Conservation (phyloP, 1,284 basidiomycete species). For the Pisolithus thermaeus region DNA sequence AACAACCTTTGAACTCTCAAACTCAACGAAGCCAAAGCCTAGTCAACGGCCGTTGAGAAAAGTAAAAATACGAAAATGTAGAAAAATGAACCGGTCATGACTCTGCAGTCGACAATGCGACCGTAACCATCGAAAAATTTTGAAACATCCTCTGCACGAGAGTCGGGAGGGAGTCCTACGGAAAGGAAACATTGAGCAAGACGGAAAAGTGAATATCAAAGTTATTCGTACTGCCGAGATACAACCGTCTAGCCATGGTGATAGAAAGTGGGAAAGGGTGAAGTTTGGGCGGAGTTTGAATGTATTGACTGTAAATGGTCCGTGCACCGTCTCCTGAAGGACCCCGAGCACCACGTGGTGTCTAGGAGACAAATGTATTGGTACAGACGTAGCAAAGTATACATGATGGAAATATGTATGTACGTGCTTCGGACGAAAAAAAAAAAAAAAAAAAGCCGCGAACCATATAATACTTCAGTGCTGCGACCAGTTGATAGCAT, state of each 20-base stretch:
- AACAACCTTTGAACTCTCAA: conserved; percentile 69
- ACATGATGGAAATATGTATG: conserved; percentile 8
- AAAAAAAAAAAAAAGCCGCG: too few species aligned
- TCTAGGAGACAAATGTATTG: not conserved
- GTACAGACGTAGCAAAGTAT: conserved; percentile 9
- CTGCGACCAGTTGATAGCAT: conserved; percentile 88
- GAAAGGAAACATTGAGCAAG: conserved; percentile 3
- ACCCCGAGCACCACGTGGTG: not conserved
- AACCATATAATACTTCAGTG: conserved; percentile 31
- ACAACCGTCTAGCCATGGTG: conserved; percentile 76
- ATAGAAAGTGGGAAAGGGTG: conserved; percentile 36
- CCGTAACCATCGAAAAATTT: conserved; percentile 87
- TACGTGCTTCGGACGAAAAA: conserved; percentile 4
- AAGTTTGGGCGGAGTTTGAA: conserved; percentile 34
- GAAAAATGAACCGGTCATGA: conserved; percentile 78
- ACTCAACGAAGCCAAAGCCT: conserved; percentile 93
- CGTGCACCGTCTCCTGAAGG: conserved; percentile 25
- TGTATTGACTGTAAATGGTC: conserved; percentile 21
- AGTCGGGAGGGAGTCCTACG: conserved; percentile 71
- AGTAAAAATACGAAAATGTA: not conserved
- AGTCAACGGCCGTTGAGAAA: conserved; percentile 8
- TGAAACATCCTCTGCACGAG: conserved; percentile 71
- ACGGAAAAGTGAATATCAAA: conserved; percentile 1
- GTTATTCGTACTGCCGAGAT: conserved; percentile 66
- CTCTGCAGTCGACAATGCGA: conserved; percentile 82